Percentiles rank a stretch among this genome's conserved stretches.
These are phyloP conservation scores for Conticribra weissflogii DNA, from an alignment of 108 stramenopile species.

Conservation along the genomic window DNA sequence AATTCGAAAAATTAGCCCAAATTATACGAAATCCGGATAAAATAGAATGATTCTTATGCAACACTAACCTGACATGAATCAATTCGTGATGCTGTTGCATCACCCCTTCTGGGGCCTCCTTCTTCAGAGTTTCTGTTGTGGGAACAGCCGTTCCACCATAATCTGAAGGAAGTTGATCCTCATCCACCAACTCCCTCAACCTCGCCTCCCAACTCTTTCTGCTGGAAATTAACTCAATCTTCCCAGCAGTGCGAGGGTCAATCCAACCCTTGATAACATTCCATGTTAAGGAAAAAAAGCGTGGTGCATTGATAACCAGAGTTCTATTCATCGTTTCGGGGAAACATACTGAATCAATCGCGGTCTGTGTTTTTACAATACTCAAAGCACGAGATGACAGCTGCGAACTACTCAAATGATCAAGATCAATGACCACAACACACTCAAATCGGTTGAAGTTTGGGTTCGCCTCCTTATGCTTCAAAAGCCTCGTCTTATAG, in stretches of 20 bases:
- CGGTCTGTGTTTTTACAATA: conserved; percentile 85
- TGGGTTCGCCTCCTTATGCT: conserved; percentile 67
- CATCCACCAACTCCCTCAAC: conserved; percentile 70
- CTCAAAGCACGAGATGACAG: conserved; percentile 60
- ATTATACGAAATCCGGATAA: too few relatives aligned
- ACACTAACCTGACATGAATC: conserved; percentile 59
- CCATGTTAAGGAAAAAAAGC: conserved; percentile 86
- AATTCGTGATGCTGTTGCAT: conserved; percentile 61
- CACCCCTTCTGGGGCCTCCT: conserved; percentile 62
- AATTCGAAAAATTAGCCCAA: conserved; percentile 4
- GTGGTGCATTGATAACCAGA: conserved; percentile 82
- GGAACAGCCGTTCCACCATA: conserved; percentile 77
- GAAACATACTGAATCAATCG: conserved; percentile 88
- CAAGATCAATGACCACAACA: conserved; percentile 73
- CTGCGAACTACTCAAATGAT: conserved; percentile 63
- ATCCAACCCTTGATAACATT: conserved; percentile 85
- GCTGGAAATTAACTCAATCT: conserved; percentile 80
- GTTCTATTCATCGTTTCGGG: conserved; percentile 86
- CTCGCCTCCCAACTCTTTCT: conserved; percentile 65
- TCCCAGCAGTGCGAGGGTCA: conserved; percentile 79
- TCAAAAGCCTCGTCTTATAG: conserved; percentile 61
- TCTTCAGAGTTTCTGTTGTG: conserved; percentile 61
- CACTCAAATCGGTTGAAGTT: conserved; percentile 83
- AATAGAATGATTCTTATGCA: too few relatives aligned
- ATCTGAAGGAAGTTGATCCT: conserved; percentile 72